Evolutionary conservation across 2,329 filamentous ascomycete genomes (phyloP).

Genomic region (Metarhizium brunneum): DNA sequence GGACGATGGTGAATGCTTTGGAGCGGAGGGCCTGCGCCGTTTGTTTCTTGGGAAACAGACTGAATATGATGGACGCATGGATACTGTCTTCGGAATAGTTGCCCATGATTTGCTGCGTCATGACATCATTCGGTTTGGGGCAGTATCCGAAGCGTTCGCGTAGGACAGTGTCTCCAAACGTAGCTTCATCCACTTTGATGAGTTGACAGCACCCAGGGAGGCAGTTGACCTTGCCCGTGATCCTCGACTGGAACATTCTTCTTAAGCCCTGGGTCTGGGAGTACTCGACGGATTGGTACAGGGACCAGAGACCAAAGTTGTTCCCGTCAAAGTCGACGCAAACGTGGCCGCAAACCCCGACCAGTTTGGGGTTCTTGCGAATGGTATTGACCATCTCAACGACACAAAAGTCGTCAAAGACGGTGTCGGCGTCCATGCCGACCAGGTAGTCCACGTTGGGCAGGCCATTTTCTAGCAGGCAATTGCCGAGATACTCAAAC

Average conservation of each 20-base stretch:
- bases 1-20: constrained; percentile 37
- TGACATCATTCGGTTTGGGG: constrained; percentile 37
- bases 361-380: constrained; percentile 30
- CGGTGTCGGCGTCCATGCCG: constrained; percentile 39
- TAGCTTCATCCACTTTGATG: constrained; percentile 38
- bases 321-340: constrained; percentile 34
- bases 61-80: constrained; percentile 39
- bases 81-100: constrained; percentile 40
- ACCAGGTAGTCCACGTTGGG: constrained; percentile 31
- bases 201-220: constrained; percentile 40
- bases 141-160: constrained; percentile 38
- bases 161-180: constrained; percentile 36
- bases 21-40: constrained; percentile 37
- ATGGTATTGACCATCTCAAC: constrained; percentile 33
- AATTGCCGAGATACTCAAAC: constrained; percentile 30
- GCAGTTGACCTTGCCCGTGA: constrained; percentile 40
- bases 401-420: constrained; percentile 35
- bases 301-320: constrained; percentile 33
- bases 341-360: constrained; percentile 39
- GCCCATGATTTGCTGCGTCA: constrained; percentile 39
- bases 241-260: constrained; percentile 38
- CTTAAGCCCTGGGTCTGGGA: constrained; percentile 37
- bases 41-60: constrained; percentile 31
- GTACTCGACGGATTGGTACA: constrained; percentile 40
- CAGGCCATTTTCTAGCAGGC: constrained; percentile 27